Base-by-base conservation (phyloP, 768 basidiomycete species). In the Lactifluus pinguis region DNA sequence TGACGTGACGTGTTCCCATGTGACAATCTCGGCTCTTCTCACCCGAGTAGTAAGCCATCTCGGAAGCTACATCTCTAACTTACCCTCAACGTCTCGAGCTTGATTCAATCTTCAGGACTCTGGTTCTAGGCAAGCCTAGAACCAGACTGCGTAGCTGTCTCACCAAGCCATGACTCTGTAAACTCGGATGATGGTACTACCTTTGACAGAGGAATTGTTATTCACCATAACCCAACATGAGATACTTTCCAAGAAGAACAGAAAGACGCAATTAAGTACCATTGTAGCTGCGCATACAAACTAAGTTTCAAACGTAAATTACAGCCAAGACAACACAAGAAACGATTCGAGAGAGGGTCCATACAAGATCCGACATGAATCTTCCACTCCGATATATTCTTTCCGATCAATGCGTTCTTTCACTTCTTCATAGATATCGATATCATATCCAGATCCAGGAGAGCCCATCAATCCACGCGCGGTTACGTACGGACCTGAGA, bases 401-500 rank as follows among this genome's bases (percentile, higher is more conserved):
- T 47, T n/a, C n/a, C n/a, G 19, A 10, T 21, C 44, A 8, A 15
- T 6, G 44, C 5, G 7, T 6, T 44, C 44, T 7, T 44, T 42
- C 41, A 42, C 41, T 42, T 17, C 3, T n/a, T n/a, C n/a, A n/a
- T n/a, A n/a, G n/a, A n/a, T n/a, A 42, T 17, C 14, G 8, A n/a
- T 19, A 38, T 38, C 13, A 10, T 11, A 13, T 38, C 38, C 38
- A 11, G 14, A 45, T 38, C 44, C 38, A 49, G n/a, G 13, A 48
- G 11, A 7, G 21, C 60, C 64, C 10, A 62, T 45, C 49, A 69
- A n/a, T 14, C 55, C 58, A 2, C 15, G 38, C 19, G 14, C 2
- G 19, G 42, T 30, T 36, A 25, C 17, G n/a, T 72, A 52, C 72
- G 70, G 10, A 70, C 70, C 13, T n/a, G 60, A 3, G 77, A 78